phyloP scores from a whole-genome alignment of 2,329 filamentous ascomycete genomes.

The Daldinia sp. region DNA sequence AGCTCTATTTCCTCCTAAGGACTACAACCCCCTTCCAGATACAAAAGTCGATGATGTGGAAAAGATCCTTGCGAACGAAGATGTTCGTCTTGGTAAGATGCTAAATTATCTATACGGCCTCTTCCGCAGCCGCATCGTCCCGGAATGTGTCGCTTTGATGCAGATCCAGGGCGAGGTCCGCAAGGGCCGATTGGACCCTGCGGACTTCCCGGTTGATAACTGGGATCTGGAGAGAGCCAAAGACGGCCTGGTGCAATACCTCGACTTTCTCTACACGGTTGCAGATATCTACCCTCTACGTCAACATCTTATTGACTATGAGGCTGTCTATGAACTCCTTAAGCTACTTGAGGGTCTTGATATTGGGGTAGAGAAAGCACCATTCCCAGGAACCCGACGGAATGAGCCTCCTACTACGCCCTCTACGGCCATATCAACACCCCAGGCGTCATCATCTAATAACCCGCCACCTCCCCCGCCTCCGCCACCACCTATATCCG shows the following conservation, averaged over 20 bases:
- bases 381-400: slow-evolving; percentile 64
- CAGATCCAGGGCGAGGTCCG: slow-evolving; percentile 92
- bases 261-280: slow-evolving; percentile 92
- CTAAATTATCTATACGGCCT: slow-evolving; percentile 93
- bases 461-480: slow-evolving; percentile 56
- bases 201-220: slow-evolving; percentile 92
- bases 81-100: slow-evolving; percentile 68
- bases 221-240: slow-evolving; percentile 99
- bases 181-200: slow-evolving; percentile 77
- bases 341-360: slow-evolving; percentile 89
- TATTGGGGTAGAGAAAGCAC: slow-evolving; percentile 85
- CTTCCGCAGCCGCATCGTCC: slow-evolving; percentile 91
- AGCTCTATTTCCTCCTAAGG: slow-evolving; percentile 56
- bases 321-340: slow-evolving; percentile 88
- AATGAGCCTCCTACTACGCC: slow-evolving; percentile 41
- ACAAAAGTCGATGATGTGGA: slow-evolving; percentile 44
- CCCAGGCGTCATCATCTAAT: slow-evolving; percentile 49
- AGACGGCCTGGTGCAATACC: slow-evolving; percentile 92
- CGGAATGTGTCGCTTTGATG: slow-evolving; percentile 94
- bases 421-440: slow-evolving; percentile 48
- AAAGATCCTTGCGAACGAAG: slow-evolving; percentile 60
- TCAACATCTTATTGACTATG: slow-evolving; percentile 88
- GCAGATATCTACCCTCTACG: slow-evolving; percentile 88
- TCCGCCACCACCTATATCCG: slow-evolving; percentile 67
- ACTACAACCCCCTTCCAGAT: slow-evolving; percentile 50